Evolutionary conservation across 805 yeast genomes (phyloP), one percentile per base, ranked within the genome.

Genomic region (Saturnispora sekii): DNA sequence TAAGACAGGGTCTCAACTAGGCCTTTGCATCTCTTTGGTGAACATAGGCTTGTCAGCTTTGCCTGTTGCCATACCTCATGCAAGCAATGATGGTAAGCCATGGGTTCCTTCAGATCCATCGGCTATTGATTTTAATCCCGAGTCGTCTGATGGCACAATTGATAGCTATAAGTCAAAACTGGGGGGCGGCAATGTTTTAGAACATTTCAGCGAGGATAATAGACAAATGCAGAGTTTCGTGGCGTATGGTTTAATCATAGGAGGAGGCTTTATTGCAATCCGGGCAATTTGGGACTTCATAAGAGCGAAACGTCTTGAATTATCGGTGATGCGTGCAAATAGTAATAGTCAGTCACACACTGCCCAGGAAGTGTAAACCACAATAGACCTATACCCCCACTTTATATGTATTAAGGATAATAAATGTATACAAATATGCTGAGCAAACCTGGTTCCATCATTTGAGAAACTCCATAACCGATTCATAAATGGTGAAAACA

Each of bases 401-500:
- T 21, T 21, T 21, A 21, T 21, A 21, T 21, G 26, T 21, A 21
- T 5, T 21, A 21, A 21, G 26, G 26, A 21, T 21, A 21, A 21
- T 5, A 21, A 21, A 21, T 21, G 26, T 21, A 37, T 32, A 33
- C 26, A 41, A 16, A 26, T 26, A 30, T 28, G 29, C 42, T 39
- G 36, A 40, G 26, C 33, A 21, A 21, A 21, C 26, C 8, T 5
- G 26, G 26, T 21, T 21, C 12, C 5, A 31, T 50, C 58, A 74
- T 16, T 58, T 65, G 61, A 81, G 57, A n/a, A 81, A 42, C 33
- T 70, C 75, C 62, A 90, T 70, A 68, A 90, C 82, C 66, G 88
- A 85, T 62, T 90, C 98, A 63, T 90, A 90, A 46, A 93, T 85
- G 16, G 97, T 93, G 67, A 90, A 90, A 28, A 93, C 97, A 53